phyloP scores from a whole-genome alignment of 805 yeast genomes.

The Ogataea trehaloabstinens region DNA sequence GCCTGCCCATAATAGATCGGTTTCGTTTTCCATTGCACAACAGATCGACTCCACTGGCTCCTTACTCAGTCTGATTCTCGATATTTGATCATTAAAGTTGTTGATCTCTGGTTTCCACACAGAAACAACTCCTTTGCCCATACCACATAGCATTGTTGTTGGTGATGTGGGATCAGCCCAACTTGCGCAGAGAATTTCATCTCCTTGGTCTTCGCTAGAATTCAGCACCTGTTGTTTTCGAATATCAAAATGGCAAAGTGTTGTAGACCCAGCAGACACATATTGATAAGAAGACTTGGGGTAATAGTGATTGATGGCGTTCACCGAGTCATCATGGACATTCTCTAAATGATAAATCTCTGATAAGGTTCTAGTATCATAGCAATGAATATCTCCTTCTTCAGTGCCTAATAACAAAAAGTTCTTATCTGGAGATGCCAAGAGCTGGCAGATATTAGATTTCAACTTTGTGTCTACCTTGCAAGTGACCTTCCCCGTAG shows the following conservation, averaged over 20 bases:
- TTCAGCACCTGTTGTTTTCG: constrained; percentile 57
- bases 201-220: constrained; percentile 87
- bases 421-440: constrained; percentile 45
- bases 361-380: constrained; percentile 53
- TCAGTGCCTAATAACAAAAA: constrained; percentile 66
- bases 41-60: constrained; percentile 67
- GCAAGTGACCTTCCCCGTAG: constrained; percentile 71
- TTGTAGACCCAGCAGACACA: constrained; percentile 78
- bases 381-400: constrained; percentile 60
- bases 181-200: constrained; percentile 78
- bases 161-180: constrained; percentile 64
- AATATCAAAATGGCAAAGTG: constrained; percentile 73
- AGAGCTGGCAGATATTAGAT: constrained; percentile 38
- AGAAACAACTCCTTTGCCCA: constrained; percentile 88
- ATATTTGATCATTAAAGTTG: constrained; percentile 71
- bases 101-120: constrained; percentile 78
- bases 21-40: constrained; percentile 53
- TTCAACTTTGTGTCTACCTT: constrained; percentile 35
- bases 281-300: constrained; percentile 75
- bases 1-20: constrained; percentile 70
- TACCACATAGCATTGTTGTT: constrained; percentile 59
- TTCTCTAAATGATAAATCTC: constrained; percentile 45
- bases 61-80: constrained; percentile 65
- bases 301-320: constrained; percentile 67
- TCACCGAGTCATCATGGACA: constrained; percentile 77